Base-by-base conservation (phyloP, 2,329 filamentous ascomycete species). In the Botryotinia globosa region DNA sequence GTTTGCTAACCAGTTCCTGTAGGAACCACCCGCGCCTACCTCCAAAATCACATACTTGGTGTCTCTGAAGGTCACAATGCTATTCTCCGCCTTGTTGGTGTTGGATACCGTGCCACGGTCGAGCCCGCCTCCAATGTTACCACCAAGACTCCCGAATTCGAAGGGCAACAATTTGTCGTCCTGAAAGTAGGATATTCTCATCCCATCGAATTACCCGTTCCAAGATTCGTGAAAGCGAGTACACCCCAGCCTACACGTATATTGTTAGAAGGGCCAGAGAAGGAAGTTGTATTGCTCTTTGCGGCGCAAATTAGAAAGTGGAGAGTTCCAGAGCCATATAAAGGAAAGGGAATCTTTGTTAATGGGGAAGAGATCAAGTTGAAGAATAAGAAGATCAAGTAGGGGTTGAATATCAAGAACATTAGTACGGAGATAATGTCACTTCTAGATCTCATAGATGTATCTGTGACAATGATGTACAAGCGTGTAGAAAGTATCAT, bases 311-410 rank as follows among this genome's bases (percentile, higher is more conserved):
- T 99, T 77, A 87, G 94, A 78, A 88, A 86, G 83, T 98, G 95
- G 95, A 91, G 96, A 81, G 88, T 88, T 76, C 96, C 96, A 44
- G 96, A 99, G 85, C 96, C 96, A 76, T 99, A 99, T 84, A 99
- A 99, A 89, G 96, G 96, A 77, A 98, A 99, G 89, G 96, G 96
- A 79, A 97, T 99, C 78, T 99, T 98, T 82, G 91, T 99, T 79
- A 97, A 98, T 80, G 94, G 94, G 76, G 94, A 99, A 87, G 98
- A 94, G 44, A 98, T 99, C 85, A 97, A 92, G 87, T 83, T 99
- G 83, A 99, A 99, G 91, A 92, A 93, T 80, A 99, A 98, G 91
- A 96, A 95, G 88, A 94, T 95, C 83, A 95, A 94, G 87, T 96
- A 90, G 85, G 81, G 58, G 56, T 34, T 74, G 51, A 51, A 58